Conservation (phyloP, 768 basidiomycete genomes). For the Fomitopsis pulvina region DNA sequence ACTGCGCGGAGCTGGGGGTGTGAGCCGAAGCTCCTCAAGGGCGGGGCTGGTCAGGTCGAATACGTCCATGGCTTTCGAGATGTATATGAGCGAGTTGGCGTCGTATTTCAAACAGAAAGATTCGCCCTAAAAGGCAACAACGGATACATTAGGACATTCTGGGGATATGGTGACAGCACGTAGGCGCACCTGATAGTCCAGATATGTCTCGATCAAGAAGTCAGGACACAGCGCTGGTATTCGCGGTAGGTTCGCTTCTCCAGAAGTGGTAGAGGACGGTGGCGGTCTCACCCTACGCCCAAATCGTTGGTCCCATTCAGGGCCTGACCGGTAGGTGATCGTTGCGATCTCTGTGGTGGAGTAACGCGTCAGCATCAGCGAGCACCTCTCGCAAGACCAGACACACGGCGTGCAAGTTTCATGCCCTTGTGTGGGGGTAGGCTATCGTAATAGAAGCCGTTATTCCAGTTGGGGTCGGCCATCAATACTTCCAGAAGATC, state of each 20-base stretch:
- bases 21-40: slow-evolving; percentile 61
- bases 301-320: slow-evolving; percentile 99
- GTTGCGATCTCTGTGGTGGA: slow-evolving; percentile 83
- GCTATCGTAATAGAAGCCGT: slow-evolving; percentile 94
- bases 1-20: slow-evolving; percentile 19
- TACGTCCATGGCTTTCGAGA: slow-evolving; percentile 98
- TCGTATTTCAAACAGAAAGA: slow-evolving; percentile 98
- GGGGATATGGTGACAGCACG: neutral
- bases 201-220: slow-evolving; percentile 97
- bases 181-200: slow-evolving; percentile 71
- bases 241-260: slow-evolving; percentile 11
- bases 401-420: slow-evolving; percentile 94
- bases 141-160: neutral
- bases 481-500: slow-evolving; percentile 68
- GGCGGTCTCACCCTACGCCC: slow-evolving; percentile 61
- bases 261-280: slow-evolving; percentile 18
- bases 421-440: slow-evolving; percentile 97
- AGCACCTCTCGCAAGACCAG: neutral
- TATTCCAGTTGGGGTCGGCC: slow-evolving; percentile 99
- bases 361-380: neutral
- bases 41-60: slow-evolving; percentile 90
- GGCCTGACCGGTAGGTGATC: slow-evolving; percentile 97
- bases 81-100: slow-evolving; percentile 97
- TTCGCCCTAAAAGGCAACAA: slow-evolving; percentile 56
- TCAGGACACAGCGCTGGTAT: slow-evolving; percentile 88